Evolutionary conservation across 495 filamentous ascomycete species (phyloP), one percentile per base, ranked within the genome.

Genomic region (Penicillium atrosanguineum): DNA sequence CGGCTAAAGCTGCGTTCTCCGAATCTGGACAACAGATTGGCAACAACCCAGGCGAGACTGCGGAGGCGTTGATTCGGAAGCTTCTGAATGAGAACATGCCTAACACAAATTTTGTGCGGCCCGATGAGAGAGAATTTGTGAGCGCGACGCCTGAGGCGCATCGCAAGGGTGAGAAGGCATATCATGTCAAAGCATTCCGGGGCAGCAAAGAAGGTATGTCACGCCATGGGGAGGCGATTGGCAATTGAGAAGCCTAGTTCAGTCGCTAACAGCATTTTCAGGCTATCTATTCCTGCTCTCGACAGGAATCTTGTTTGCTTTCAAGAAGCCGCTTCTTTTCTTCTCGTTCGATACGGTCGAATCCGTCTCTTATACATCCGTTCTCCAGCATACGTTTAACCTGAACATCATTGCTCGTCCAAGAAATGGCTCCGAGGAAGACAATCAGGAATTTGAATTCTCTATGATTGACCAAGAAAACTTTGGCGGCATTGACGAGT

Each of bases 361-460:
- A 3, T 88, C 88, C 9, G 80, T 97, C 14, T 91, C 87, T 46
- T 97, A 96, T 65, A 95, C 90, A 4, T 91, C 81, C 28, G 87
- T 98, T 44, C 78, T 97, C 5, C 91, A 94, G 59, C 84, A 90
- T 7, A 97, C 94, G 0, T 97, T 98, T 73, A 97, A 97, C 55
- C 84, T 98, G 23, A 87, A 87, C 29, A 82, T 97, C 28, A 77
- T 87, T 55, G 79, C 87, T 25, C 68, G 69, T 1, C 62, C 67
- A 6, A 61, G 60, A 40, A 64, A 60, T 8, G 69, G 75, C 46
- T 59, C 64, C 6, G 73, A 78, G 36, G 75, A 79, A 14, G 77
- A 75, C 15, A 74, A 71, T 1, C 77, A 85, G 61, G 90, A 96
- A 64, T 76, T 90, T 21, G 89, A 94, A 55, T 92, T 96, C 59